Base-by-base conservation (phyloP, 1,284 basidiomycete species). In the Austroboletus olivaceoglutinosus region DNA sequence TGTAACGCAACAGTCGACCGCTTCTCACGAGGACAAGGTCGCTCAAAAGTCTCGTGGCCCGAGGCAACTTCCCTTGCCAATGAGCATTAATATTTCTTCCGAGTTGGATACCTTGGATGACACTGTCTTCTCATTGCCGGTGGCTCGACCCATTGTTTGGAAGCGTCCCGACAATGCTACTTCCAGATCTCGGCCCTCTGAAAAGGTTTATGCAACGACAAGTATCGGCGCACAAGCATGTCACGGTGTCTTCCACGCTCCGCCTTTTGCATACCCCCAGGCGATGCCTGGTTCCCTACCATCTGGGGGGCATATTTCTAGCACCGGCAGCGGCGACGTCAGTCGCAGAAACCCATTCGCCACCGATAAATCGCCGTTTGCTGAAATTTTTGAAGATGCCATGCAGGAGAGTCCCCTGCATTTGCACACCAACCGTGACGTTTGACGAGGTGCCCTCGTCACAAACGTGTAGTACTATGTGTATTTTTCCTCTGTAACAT, bases 211-310 rank as follows among this genome's bases (percentile, higher is more conserved):
- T 36, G 39, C 53, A 18, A n/a, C 37, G 7, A 38, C 8, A 25
- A 44, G 43, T 8, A 33, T 36, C 7, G 18, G 23, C 11, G 11
- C n/a, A 4, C 52, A 47, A 18, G 44, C 45, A 18, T 13, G 43
- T 21, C 11, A 12, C 1, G n/a, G 22, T 15, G 41, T 65, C 34
- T 51, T 54, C 19, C 65, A 45, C 13, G 63, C 65, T 15, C 63
- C 63, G 13, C 38, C 40, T 40, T 64, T 51, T 34, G 62, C 55
- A 16, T 67, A 64, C 52, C 65, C 63, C 2, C 62, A 66, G 25
- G 45, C 55, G 22, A 68, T 65, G 66, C 63, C 65, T n/a, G 65
- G 66, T 30, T 53, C 64, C 23, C 48, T 68, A 21, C 47, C 58
- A 16, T 36, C 53, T 34, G 13, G 19, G 13, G 40, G 9, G 27